These are phyloP conservation scores for Beauveria scarabaeidicola DNA, from an alignment of 2,329 filamentous ascomycete genomes.

Conservation along the genomic window DNA sequence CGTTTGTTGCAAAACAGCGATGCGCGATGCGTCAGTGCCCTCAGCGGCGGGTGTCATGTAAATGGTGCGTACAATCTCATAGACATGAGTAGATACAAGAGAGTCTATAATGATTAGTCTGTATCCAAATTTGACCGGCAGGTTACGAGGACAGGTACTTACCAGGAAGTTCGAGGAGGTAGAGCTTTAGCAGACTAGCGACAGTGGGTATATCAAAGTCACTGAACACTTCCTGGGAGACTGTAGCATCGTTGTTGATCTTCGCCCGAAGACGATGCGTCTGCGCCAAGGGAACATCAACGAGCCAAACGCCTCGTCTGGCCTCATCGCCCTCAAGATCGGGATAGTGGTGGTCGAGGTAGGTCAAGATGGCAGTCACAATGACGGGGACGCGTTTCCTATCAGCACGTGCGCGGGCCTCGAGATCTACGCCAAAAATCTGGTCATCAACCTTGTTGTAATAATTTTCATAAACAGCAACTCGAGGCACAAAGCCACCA, in stretches of 20 bases:
- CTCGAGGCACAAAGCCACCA: slow-evolving; percentile 81
- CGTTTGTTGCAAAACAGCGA: slow-evolving; percentile 90
- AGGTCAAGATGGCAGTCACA: slow-evolving; percentile 87
- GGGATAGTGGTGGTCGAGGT: slow-evolving; percentile 92
- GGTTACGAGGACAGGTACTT: slow-evolving; percentile 27
- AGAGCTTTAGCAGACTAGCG: slow-evolving; percentile 85
- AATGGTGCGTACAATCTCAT: slow-evolving; percentile 97
- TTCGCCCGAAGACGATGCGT: slow-evolving; percentile 75
- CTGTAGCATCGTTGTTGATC: slow-evolving; percentile 79
- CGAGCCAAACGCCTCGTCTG: slow-evolving; percentile 84
- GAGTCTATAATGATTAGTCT: slow-evolving; percentile 57
- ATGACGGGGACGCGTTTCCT: slow-evolving; percentile 91
- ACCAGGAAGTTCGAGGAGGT: slow-evolving; percentile 91
- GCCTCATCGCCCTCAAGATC: slow-evolving; percentile 95
- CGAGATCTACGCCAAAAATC: slow-evolving; percentile 96
- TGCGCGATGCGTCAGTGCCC: slow-evolving; percentile 65
- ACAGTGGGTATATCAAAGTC: slow-evolving; percentile 92
- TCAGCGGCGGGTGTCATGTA: slow-evolving; percentile 78
- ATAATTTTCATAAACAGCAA: slow-evolving; percentile 95
- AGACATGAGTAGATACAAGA: slow-evolving; percentile 95
- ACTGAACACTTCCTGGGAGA: slow-evolving; percentile 67
- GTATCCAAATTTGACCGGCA: not conserved
- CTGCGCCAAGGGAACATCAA: slow-evolving; percentile 77
- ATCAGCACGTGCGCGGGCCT: slow-evolving; percentile 85
- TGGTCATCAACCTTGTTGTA: slow-evolving; percentile 98